phyloP scores from a whole-genome alignment of 1,139 yeast genomes.

The Starmera stellimalicola region DNA sequence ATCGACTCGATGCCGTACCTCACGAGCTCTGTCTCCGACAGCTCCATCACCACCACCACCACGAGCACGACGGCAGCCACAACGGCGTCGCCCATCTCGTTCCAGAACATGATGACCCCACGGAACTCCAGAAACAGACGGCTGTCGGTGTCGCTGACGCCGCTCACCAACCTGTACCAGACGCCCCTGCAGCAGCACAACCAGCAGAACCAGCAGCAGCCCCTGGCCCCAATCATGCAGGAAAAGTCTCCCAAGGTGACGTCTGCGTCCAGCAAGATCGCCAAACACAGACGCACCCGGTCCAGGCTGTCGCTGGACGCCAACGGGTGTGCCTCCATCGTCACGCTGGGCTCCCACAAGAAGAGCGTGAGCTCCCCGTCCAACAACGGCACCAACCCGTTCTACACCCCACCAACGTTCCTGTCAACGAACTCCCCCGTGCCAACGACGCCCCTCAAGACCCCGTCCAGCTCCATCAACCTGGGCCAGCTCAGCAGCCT shows the following conservation, averaged over 20 bases:
- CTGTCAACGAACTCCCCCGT: slow-evolving; percentile 26
- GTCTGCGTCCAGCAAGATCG: slow-evolving; percentile 15
- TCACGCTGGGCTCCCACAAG: slow-evolving; percentile 5
- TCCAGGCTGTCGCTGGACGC: slow-evolving; percentile 33
- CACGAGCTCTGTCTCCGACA: slow-evolving; percentile 13
- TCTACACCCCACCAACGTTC: slow-evolving; percentile 35
- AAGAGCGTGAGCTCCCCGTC: slow-evolving; percentile 11
- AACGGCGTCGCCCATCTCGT: not conserved
- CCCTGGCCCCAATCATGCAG: slow-evolving; percentile 1
- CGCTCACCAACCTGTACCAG: slow-evolving; percentile 16
- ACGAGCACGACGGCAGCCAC: slow-evolving; percentile 4
- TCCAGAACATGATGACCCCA: slow-evolving; percentile 8
- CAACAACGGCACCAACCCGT: slow-evolving; percentile 30
- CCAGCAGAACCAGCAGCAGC: slow-evolving; percentile 7
- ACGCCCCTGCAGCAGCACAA: slow-evolving; percentile 16
- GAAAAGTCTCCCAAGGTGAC: slow-evolving; percentile 3
- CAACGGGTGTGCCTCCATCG: slow-evolving; percentile 19
- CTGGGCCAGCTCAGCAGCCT: too few relatives aligned
- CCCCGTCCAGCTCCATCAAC: too few relatives aligned
- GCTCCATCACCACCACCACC: slow-evolving; percentile 12
- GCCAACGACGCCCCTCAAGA: slow-evolving; percentile 15
- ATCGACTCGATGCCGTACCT: slow-evolving; percentile 32
- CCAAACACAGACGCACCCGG: slow-evolving; percentile 33
- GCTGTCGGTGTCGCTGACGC: slow-evolving; percentile 11
- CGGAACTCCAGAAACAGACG: slow-evolving; percentile 12